Evolutionary conservation across 1,284 basidiomycete genomes (phyloP), one percentile per base, ranked within the genome.

Genomic region (Pseudozyma hubeiensis): DNA sequence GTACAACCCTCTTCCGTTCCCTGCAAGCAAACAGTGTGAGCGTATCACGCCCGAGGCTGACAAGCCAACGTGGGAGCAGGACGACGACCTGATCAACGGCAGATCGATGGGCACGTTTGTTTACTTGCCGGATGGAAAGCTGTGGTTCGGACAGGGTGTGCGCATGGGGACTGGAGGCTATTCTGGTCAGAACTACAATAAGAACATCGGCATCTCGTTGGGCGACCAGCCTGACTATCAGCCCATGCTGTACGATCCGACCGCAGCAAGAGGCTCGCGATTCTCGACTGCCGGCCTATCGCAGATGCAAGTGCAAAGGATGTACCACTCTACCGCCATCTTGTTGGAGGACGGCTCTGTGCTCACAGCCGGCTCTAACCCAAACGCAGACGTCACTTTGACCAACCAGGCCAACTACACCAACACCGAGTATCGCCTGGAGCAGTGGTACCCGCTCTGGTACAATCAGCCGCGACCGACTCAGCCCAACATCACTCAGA

Each of bases 281-380:
- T 93, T 93, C 85, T 88, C 88, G 4, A 84, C 84, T 3, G 84
- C 81, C 8, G 90, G 89, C 7, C 87, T 94, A 85, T 90, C 89
- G 10, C 86, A 87, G 1, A 92, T 90, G 78, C 73, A 86, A 37
- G 93, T 93, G 70, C 90, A 93, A 40, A 86, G 93, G 47, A 81
- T 94, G 82, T 94, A 94, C 82, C 93, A 94, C 71, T 86, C 77
- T 61, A 82, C 81, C 3, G 80, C 95, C 30, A 89, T 97, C 46
- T 89, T 97, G 47, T 90, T 93, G 16, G 79, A 84, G 33, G 92
- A 96, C 79, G 92, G 88, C 0, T 92, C 92, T 3, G 90, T 97
- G 44, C 85, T 97, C 60, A 89, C 96, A 66, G 92, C 92, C 54
- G 94, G 94, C n/a, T 94, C 92, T 24, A 97, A 97, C 85, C 94